phyloP scores from a whole-genome alignment of 495 filamentous ascomycete species.

The Pseudevernia furfuracea region DNA sequence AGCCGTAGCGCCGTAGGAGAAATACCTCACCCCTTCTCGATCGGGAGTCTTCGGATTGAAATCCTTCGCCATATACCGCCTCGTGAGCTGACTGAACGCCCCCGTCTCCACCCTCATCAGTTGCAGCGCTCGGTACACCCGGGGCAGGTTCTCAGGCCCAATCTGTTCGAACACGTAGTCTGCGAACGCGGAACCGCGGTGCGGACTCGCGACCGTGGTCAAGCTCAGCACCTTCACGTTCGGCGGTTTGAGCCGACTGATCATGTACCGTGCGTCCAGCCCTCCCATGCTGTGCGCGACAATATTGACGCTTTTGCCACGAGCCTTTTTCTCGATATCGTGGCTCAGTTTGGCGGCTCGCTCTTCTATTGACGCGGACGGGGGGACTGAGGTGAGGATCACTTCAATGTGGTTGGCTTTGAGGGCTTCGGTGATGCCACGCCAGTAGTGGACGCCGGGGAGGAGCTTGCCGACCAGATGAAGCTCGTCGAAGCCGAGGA shows the following conservation, averaged over 20 bases:
- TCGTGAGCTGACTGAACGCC: slow-evolving; percentile 80
- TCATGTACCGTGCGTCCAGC: slow-evolving; percentile 88
- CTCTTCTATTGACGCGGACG: slow-evolving; percentile 69
- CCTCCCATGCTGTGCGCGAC: slow-evolving; percentile 86
- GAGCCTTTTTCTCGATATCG: slow-evolving; percentile 48
- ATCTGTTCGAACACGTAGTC: slow-evolving; percentile 74
- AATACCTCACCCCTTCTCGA: slow-evolving; percentile 70
- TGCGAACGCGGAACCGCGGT: slow-evolving; percentile 77
- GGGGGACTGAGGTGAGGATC: slow-evolving; percentile 71
- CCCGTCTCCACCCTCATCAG: slow-evolving; percentile 64
- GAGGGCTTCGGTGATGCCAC: slow-evolving; percentile 76
- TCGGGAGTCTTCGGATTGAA: slow-evolving; percentile 83
- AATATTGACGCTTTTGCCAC: slow-evolving; percentile 75
- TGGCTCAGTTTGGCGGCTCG: slow-evolving; percentile 47
- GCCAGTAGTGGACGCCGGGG: slow-evolving; percentile 83
- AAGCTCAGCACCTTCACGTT: slow-evolving; percentile 69
- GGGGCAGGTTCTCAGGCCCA: slow-evolving; percentile 52
- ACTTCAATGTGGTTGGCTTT: slow-evolving; percentile 65
- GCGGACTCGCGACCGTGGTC: slow-evolving; percentile 83
- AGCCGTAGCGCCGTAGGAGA: slow-evolving; percentile 79
- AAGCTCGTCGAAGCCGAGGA: slow-evolving; percentile 85
- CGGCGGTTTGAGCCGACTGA: slow-evolving; percentile 63
- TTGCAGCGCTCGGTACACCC: slow-evolving; percentile 62
- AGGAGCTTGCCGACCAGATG: slow-evolving; percentile 60
- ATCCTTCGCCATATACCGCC: slow-evolving; percentile 65